Percentiles rank a stretch among this genome's conserved stretches.
Conservation (phyloP, 2,329 filamentous ascomycete genomes). For the Stachybotrys chartarum region DNA sequence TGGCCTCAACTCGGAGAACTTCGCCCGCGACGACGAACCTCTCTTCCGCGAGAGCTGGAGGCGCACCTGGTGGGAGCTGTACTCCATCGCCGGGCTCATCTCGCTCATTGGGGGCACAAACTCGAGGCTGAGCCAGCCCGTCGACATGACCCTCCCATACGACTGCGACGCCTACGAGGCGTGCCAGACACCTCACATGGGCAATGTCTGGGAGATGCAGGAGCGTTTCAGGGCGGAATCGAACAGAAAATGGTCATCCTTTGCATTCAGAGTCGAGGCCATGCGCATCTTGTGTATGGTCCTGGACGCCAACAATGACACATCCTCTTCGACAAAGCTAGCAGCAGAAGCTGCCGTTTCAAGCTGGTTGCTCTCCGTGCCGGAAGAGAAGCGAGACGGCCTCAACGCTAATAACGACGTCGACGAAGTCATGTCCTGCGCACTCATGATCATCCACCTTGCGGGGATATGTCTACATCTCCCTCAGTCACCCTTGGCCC, state of each 20-base stretch:
- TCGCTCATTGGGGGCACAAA: constrained; percentile 1
- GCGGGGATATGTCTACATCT: constrained; percentile 3
- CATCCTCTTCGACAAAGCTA: neutral
- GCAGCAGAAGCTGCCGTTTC: constrained; percentile 4
- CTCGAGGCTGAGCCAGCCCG: neutral
- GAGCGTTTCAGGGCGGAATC: constrained; percentile 1
- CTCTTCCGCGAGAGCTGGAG: constrained; percentile 2
- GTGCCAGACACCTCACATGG: neutral
- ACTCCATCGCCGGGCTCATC: constrained; percentile 1
- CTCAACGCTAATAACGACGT: constrained; percentile 1
- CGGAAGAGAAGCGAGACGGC: constrained; percentile 2
- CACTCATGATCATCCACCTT: constrained; percentile 6
- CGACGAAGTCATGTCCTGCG: constrained; percentile 5
- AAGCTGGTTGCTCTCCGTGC: constrained; percentile 2
- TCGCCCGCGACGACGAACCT: neutral
- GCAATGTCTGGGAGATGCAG: neutral
- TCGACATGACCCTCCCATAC: constrained; percentile 1
- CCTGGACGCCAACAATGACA: neutral
- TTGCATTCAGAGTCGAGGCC: constrained; percentile 2
- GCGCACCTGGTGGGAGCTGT: constrained; percentile 2
- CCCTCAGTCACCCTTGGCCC: constrained; percentile 2
- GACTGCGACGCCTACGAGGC: constrained; percentile 1
- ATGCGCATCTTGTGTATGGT: constrained; percentile 4
- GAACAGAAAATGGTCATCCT: neutral
- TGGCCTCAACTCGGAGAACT: neutral